Base-by-base conservation (phyloP, 495 filamentous ascomycete genomes). In the Penicillium roqueforti region DNA sequence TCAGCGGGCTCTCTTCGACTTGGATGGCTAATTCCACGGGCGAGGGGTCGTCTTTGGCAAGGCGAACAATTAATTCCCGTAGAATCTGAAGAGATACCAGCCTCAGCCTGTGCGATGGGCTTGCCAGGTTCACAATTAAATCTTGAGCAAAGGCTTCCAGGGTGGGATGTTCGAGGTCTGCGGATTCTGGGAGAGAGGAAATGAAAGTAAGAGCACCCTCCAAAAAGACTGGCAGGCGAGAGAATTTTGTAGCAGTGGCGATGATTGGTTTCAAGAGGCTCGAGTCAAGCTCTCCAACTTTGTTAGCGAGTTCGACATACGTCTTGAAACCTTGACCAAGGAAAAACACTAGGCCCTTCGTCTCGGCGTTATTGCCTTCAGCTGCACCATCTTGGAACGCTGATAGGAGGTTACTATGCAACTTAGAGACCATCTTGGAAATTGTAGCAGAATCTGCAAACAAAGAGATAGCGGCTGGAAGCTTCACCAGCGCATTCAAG, bases 1-100 rank as follows among this genome's bases (percentile, higher is more conserved):
- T 83, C 19, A 95, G 66, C 4, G 87, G 82, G n/a, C 83, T 87
- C 44, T 88, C 77, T 66, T 97, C 92, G 20, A 90, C 81, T 52
- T 87, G 80, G 7, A 88, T 68, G 11, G 83, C 82, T 10, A 77
- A 59, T 4, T 68, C 64, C 23, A 86, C 63, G 6, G 76, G 65
- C 2, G 71, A 70, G 14, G 71, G 59, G 26, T 76, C 66, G 31
- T 79, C 66, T 14, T 69, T 65, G 19, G 65, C 55, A 11, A 65
- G 59, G 43, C 70, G 63, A 41, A 63, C 51, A 29, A 76, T 54
- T 14, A 78, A 48, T 44, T 71, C 66, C 19, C 58, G 61, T 18
- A 97, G 68, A 23, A 95, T 79, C 28, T 78, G 80, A 37, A 98
- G 71, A 19, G 89, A 89, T 0, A 83, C 73, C 1, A 86, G 68